phyloP scores from a whole-genome alignment of 345 rosid species.

The Gynandropsis gynandra region DNA sequence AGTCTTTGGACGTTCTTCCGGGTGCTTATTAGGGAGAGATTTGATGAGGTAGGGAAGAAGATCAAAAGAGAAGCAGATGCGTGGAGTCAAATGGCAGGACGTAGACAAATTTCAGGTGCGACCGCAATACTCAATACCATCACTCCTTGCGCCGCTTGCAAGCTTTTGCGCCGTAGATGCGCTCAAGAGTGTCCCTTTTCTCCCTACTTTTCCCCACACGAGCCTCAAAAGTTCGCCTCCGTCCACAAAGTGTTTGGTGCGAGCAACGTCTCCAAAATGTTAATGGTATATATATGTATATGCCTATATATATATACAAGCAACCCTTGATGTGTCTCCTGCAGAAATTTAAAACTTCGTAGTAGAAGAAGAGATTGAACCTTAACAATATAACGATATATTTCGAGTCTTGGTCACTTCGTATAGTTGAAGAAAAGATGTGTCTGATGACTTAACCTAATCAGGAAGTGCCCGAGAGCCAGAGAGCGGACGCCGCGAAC shows the following conservation, averaged over 20 bases:
- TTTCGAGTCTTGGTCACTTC: neutral
- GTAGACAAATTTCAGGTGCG: constrained; percentile 75
- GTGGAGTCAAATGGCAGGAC: constrained; percentile 60
- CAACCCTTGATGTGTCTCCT: too few species aligned
- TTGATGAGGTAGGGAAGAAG: constrained; percentile 85
- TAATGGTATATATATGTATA: constrained; percentile 40
- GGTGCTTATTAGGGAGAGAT: constrained; percentile 85
- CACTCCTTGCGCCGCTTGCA: constrained; percentile 98
- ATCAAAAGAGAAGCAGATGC: constrained; percentile 76
- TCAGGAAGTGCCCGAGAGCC: constrained; percentile 83
- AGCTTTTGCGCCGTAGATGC: constrained; percentile 83
- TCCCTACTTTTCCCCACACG: constrained; percentile 94
- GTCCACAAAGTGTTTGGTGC: constrained; percentile 98
- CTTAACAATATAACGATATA: too few species aligned
- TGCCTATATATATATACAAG: too few species aligned
- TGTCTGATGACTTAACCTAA: too few species aligned
- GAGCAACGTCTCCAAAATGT: constrained; percentile 95
- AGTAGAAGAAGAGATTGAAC: too few species aligned
- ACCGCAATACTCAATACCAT: constrained; percentile 74
- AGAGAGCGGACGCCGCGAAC: constrained; percentile 79
- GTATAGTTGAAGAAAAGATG: too few species aligned
- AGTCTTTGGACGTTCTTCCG: too few species aligned
- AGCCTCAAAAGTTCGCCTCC: constrained; percentile 89
- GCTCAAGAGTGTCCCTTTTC: constrained; percentile 97
- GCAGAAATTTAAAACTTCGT: neutral